Evolutionary conservation across 2,329 filamentous ascomycete genomes (phyloP), one percentile per base, ranked within the genome.

Genomic region (Rhynchosporium graminicola): DNA sequence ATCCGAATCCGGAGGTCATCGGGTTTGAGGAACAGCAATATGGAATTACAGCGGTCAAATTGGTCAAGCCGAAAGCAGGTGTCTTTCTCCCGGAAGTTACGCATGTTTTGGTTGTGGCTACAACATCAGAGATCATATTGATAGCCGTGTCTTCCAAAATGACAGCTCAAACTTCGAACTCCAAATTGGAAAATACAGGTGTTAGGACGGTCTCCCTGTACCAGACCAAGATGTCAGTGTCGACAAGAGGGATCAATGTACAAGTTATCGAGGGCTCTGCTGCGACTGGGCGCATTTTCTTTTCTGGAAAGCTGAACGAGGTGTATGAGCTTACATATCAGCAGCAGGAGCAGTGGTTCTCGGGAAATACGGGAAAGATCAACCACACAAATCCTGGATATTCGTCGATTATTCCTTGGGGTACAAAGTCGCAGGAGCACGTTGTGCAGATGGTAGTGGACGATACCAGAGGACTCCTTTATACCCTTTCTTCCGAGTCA

Each of bases 311-410:
- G 83, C 82, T 57, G 91, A 94, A 92, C 67, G 93, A 98, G 70
- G 86, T 99, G 54, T 91, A 95, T 75, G 95, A 99, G 77, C 84
- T 99, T 59, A 93, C 90, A 69, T 99, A 99, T 74, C 94, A 98
- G 76, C 92, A 97, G 72, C 92, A 98, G 75, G 95, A 99, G 77
- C 89, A 90, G 70, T 99, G 95, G 95, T 99, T 99, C 74, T 89
- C 90, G 59, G 92, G 87, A 75, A 86, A 90, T 68, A 96, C 91
- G 74, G 87, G 89, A 64, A 97, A 93, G 77, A 87, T 94, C 66
- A 96, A 96, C 74, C 95, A 97, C 75, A 94, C 89, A 55, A 88
- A 85, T 74, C 87, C 85, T 3, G 87, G 89, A 40, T 88, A 90
- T 80, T 82, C 83, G 61, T 87, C 85, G 10, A 82, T 89, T 2